Percentiles rank a stretch among this genome's conserved stretches.
Conservation (phyloP, 2,329 filamentous ascomycete species). For the Sporothrix dimorphospora region DNA sequence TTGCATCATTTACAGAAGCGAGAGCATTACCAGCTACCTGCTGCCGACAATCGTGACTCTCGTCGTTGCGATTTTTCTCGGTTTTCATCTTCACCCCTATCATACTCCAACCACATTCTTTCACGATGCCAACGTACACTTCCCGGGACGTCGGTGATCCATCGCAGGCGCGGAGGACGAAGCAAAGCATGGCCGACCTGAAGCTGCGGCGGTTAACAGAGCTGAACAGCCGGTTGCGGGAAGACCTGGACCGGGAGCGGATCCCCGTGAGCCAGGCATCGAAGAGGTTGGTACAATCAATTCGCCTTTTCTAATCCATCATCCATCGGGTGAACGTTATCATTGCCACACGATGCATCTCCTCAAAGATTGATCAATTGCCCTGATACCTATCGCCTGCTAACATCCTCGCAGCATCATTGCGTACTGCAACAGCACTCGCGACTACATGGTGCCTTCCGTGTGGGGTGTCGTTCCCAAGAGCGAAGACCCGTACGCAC, state of each 20-base stretch:
- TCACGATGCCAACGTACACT: constrained; percentile 68
- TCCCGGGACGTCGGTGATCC: constrained; percentile 69
- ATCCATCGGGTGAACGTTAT: neutral
- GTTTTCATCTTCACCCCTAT: neutral
- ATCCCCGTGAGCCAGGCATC: constrained; percentile 95
- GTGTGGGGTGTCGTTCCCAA: constrained; percentile 95
- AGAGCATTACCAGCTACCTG: neutral
- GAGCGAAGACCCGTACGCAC: constrained; percentile 97
- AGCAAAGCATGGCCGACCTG: constrained; percentile 98
- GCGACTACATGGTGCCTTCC: constrained; percentile 98
- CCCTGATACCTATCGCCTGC: neutral
- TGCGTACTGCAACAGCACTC: constrained; percentile 95
- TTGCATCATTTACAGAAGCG: constrained; percentile 2
- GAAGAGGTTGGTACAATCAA: constrained; percentile 62
- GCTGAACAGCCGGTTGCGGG: constrained; percentile 91
- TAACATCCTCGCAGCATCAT: constrained; percentile 70
- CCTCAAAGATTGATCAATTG: neutral
- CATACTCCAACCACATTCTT: neutral
- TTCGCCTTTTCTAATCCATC: neutral
- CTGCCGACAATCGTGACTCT: neutral
- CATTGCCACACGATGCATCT: neutral
- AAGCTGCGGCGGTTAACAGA: constrained; percentile 96
- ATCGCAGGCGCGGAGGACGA: constrained; percentile 82
- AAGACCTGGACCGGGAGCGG: constrained; percentile 92
- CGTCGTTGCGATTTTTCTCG: neutral